Percentiles rank a stretch among this genome's conserved stretches.
These are phyloP conservation scores for Aspergillus saccharolyticus DNA, from an alignment of 495 filamentous ascomycete species.

Conservation along the genomic window DNA sequence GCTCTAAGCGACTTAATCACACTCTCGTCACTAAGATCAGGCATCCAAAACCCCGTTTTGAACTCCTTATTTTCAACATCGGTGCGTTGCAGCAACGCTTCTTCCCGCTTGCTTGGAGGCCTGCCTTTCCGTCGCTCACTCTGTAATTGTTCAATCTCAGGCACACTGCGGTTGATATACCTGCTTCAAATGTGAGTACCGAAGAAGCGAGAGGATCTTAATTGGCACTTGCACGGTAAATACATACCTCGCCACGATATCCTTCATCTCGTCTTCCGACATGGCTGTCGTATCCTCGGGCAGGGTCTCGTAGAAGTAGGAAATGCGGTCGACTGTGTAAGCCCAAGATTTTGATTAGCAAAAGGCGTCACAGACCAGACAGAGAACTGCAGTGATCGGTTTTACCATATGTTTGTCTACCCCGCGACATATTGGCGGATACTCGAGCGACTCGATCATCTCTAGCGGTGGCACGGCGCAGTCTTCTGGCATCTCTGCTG, in stretches of 20 bases:
- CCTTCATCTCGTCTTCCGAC: conserved; percentile 52
- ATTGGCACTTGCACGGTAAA: too few relatives aligned
- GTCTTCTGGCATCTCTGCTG: conserved; percentile 69
- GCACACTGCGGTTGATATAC: conserved; percentile 71
- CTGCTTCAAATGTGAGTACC: conserved; percentile 31
- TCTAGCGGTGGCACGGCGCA: conserved; percentile 67
- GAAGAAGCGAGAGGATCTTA: too few relatives aligned
- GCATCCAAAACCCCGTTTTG: conserved; percentile 74
- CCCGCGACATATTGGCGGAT: conserved; percentile 55
- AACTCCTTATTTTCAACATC: conserved; percentile 73
- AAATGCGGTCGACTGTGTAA: conserved; percentile 60
- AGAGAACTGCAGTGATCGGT: neutral
- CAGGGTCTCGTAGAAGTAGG: conserved; percentile 64
- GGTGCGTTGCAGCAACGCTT: conserved; percentile 66
- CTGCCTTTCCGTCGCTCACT: conserved; percentile 75
- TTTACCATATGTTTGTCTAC: conserved; percentile 63
- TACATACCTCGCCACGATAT: conserved; percentile 57
- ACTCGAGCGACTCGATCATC: conserved; percentile 72
- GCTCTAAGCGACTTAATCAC: conserved; percentile 47
- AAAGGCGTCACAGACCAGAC: conserved; percentile 5
- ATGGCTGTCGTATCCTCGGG: conserved; percentile 51
- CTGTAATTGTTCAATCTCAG: conserved; percentile 68
- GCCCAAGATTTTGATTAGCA: neutral
- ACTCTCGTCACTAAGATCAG: conserved; percentile 52
- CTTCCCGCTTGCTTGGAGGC: conserved; percentile 71